These are phyloP conservation scores for Oryza glumipatula DNA, from an alignment of 176 grass and related monocot genomes.

Conservation along the genomic window DNA sequence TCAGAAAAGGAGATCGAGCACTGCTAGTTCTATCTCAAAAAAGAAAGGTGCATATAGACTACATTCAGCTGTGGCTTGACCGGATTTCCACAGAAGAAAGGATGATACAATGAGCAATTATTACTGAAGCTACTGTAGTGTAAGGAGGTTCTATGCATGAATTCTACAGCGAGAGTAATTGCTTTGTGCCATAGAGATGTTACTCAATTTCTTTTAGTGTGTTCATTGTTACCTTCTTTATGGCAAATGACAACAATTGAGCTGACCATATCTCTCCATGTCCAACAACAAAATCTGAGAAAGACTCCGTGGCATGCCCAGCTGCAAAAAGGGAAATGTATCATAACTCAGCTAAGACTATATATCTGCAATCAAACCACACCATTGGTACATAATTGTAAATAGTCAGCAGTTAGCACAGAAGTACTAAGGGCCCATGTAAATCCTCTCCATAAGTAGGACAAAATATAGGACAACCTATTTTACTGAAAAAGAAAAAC, in stretches of 20 bases:
- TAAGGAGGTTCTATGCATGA: neutral
- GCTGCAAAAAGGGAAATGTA: constrained; percentile 49
- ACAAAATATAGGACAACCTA: neutral
- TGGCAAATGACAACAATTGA: constrained; percentile 84
- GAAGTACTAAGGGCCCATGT: neutral
- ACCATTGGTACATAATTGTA: neutral
- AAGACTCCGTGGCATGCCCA: constrained; percentile 98
- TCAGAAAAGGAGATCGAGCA: neutral
- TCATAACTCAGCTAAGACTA: constrained; percentile 1
- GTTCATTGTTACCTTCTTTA: constrained; percentile 70
- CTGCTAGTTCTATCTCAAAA: neutral
- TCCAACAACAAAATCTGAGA: constrained; percentile 96
- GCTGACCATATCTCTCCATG: constrained; percentile 98
- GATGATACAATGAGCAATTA: neutral
- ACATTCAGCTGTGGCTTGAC: neutral
- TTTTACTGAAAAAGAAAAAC: constrained; percentile 2
- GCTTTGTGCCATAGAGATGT: neutral
- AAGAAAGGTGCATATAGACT: neutral
- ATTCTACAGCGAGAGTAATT: neutral
- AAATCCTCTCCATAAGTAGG: neutral
- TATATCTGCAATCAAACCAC: neutral
- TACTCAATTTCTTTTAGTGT: neutral
- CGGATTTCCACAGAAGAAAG: neutral
- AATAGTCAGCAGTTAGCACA: neutral
- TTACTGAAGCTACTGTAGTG: neutral